Percentiles rank a stretch among this genome's conserved stretches.
Conservation (phyloP, 768 basidiomycete genomes). For the Lactifluus echinatus region DNA sequence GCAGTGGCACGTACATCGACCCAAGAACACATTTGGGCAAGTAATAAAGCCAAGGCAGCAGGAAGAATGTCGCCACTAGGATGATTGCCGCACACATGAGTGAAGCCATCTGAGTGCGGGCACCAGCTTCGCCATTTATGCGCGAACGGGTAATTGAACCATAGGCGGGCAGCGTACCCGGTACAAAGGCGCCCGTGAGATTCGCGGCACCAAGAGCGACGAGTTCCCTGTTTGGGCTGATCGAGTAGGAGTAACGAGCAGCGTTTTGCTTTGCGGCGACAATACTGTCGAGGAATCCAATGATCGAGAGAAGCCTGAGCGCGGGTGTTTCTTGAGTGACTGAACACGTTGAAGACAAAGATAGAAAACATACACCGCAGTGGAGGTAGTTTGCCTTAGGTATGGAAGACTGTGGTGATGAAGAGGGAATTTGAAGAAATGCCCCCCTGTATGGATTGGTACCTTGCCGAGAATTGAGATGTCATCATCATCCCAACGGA, state of each 20-base stretch:
- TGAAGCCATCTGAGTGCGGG: constrained; percentile 82
- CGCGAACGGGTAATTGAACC: constrained; percentile 88
- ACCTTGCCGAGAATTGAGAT: constrained; percentile 81
- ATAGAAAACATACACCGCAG: constrained; percentile 52
- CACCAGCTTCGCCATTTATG: constrained; percentile 88
- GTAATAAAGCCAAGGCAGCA: constrained; percentile 77
- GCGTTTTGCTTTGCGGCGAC: constrained; percentile 93
- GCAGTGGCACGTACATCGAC: constrained; percentile 53
- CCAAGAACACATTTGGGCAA: constrained; percentile 87
- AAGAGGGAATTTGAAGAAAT: constrained; percentile 73
- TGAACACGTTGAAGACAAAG: not conserved
- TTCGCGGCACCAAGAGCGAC: constrained; percentile 89
- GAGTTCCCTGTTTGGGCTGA: constrained; percentile 90
- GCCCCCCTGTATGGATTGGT: constrained; percentile 45
- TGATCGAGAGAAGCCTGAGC: constrained; percentile 60
- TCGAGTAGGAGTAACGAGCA: constrained; percentile 74
- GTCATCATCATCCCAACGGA: constrained; percentile 69
- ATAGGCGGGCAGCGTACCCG: constrained; percentile 86
- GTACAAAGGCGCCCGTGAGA: constrained; percentile 67
- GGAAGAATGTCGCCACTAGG: constrained; percentile 80
- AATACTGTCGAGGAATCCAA: constrained; percentile 92
- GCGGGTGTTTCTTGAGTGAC: not conserved
- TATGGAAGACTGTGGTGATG: constrained; percentile 48
- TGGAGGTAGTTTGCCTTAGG: constrained; percentile 73
- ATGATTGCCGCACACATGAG: constrained; percentile 67